Evolutionary conservation across 1,284 basidiomycete genomes (phyloP).

Genomic region (Meira nashicola): DNA sequence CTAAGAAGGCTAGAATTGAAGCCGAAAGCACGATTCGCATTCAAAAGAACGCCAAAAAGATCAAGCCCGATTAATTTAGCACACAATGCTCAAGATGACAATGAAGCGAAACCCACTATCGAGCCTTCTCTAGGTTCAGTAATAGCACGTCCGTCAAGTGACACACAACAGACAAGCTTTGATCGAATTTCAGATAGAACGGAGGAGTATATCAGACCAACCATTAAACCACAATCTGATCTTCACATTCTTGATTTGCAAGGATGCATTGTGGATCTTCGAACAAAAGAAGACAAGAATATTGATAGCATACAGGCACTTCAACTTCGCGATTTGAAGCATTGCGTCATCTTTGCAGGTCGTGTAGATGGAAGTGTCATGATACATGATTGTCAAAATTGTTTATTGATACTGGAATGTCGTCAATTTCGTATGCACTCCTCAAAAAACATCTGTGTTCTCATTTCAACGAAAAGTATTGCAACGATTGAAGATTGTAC

Average conservation of each 20-base stretch:
- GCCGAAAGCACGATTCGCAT: slow-evolving; percentile 7
- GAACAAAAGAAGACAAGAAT: not conserved
- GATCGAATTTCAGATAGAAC: not conserved
- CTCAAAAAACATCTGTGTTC: not conserved
- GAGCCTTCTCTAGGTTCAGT: not conserved
- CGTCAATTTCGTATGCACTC: slow-evolving; percentile 8
- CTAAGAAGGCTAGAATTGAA: not conserved
- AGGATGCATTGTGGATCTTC: slow-evolving; percentile 8
- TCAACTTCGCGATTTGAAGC: slow-evolving; percentile 1
- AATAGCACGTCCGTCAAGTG: not conserved
- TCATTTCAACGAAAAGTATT: not conserved
- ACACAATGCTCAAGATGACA: not conserved
- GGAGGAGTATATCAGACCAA: not conserved
- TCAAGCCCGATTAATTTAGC: too few relatives aligned
- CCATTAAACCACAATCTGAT: not conserved
- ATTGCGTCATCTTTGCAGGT: not conserved
- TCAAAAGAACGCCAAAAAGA: not conserved
- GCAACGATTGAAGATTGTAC: slow-evolving; percentile 10
- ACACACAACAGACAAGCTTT: not conserved
- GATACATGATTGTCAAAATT: slow-evolving; percentile 7
- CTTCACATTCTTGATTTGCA: slow-evolving; percentile 1
- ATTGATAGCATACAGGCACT: not conserved
- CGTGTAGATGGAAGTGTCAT: slow-evolving; percentile 6
- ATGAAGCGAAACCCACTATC: not conserved
- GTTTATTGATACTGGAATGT: not conserved